Conservation (phyloP, 768 basidiomycete species). For the Coprinopsis cinerea region DNA sequence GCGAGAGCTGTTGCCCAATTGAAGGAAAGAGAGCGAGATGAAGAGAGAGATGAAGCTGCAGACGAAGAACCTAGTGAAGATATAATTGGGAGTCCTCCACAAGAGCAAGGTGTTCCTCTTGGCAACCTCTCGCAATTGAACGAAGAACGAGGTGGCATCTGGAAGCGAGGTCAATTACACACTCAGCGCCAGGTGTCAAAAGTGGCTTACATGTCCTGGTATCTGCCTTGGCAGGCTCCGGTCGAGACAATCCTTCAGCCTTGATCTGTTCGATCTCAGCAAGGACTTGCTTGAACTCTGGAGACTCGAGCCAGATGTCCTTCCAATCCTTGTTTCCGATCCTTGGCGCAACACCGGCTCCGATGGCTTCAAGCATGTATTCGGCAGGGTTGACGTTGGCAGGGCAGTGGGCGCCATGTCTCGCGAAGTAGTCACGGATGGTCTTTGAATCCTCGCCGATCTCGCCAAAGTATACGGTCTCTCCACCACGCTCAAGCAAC, state of each 20-base stretch:
- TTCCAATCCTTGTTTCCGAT: slow-evolving; percentile 83
- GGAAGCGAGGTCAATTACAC: neutral
- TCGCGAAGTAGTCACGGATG: slow-evolving; percentile 71
- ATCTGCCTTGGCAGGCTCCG: slow-evolving; percentile 32
- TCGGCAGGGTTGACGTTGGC: slow-evolving; percentile 66
- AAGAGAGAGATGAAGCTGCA: slow-evolving; percentile 66
- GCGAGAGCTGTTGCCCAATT: slow-evolving; percentile 55
- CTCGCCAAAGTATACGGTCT: slow-evolving; percentile 92
- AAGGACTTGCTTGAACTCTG: slow-evolving; percentile 41
- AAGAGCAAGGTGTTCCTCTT: slow-evolving; percentile 62
- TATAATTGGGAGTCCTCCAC: slow-evolving; percentile 83
- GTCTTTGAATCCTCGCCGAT: slow-evolving; percentile 69
- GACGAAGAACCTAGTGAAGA: slow-evolving; percentile 77
- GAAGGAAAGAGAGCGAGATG: slow-evolving; percentile 75
- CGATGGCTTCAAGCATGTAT: slow-evolving; percentile 14
- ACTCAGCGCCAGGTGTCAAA: neutral
- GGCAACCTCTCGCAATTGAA: slow-evolving; percentile 67
- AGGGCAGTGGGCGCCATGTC: slow-evolving; percentile 70
- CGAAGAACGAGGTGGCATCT: slow-evolving; percentile 74
- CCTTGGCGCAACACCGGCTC: slow-evolving; percentile 43
- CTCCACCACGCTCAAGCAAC: slow-evolving; percentile 70
- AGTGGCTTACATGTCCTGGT: slow-evolving; percentile 43
- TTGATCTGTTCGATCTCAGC: slow-evolving; percentile 45
- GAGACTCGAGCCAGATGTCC: slow-evolving; percentile 74
- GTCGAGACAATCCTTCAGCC: slow-evolving; percentile 36